phyloP scores from a whole-genome alignment of 208 protist genomes.

The Leishmania turanica region DNA sequence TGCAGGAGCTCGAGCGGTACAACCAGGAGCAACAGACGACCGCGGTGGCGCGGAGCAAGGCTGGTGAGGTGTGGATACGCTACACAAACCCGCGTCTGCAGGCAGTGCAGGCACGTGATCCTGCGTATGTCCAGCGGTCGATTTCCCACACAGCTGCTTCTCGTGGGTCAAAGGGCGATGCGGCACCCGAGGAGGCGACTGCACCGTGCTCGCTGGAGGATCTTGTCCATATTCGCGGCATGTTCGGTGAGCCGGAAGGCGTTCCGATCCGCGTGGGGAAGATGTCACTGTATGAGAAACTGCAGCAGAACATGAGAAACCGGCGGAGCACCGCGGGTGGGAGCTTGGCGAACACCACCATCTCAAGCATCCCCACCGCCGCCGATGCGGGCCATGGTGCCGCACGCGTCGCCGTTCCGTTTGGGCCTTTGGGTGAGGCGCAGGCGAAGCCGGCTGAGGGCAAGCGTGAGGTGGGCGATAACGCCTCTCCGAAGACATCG shows the following conservation, averaged over 20 bases:
- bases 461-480: not conserved
- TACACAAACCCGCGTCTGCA: constrained; percentile 47
- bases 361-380: not conserved
- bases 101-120: constrained; percentile 54
- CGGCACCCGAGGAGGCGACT: not conserved
- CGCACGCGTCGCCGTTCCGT: not conserved
- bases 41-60: not conserved
- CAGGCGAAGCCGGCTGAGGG: not conserved
- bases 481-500: not conserved
- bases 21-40: constrained; percentile 26
- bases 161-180: not conserved
- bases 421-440: not conserved
- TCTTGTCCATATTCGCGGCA: constrained; percentile 19
- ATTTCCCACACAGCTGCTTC: not conserved
- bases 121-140: constrained; percentile 35
- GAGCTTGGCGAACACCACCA: too few relatives aligned
- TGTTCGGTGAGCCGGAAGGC: constrained; percentile 31
- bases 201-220: constrained; percentile 29
- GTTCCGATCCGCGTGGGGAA: constrained; percentile 27
- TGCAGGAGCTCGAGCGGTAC: constrained; percentile 50
- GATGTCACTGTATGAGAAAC: constrained; percentile 35
- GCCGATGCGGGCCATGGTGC: not conserved
- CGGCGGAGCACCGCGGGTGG: not conserved
- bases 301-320: constrained; percentile 27
- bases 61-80: constrained; percentile 15